These are phyloP conservation scores for Rhytidiadelphus loreus DNA, from an alignment of 225 moss, liverwort and hornwort genomes.

Conservation along the genomic window DNA sequence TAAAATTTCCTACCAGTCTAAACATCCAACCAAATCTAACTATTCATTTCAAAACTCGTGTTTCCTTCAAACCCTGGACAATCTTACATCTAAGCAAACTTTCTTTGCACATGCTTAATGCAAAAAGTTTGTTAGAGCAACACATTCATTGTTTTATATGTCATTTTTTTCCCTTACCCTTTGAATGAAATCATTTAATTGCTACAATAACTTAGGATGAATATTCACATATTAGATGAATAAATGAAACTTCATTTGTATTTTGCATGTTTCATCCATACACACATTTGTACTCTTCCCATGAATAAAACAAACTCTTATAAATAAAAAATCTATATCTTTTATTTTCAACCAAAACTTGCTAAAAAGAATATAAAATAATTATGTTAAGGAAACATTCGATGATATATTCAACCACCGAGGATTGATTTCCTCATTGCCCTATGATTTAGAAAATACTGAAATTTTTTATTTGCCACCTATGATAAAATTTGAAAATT, in stretches of 20 bases:
- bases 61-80: not conserved
- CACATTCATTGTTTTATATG: not conserved
- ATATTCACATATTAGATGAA: not conserved
- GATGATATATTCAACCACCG: accelerated
- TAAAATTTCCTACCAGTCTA: not conserved
- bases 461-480: not conserved
- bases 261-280: not conserved
- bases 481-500: not conserved
- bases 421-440: accelerated
- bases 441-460: accelerated
- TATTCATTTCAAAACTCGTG: not conserved
- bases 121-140: accelerated
- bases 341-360: no score
- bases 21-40: not conserved
- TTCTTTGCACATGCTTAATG: no score
- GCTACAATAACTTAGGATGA: not conserved
- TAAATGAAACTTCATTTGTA: accelerated
- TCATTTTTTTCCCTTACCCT: accelerated
- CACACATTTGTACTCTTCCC: accelerated
- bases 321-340: accelerated
- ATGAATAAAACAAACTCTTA: not conserved
- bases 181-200: not conserved
- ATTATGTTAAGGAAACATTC: accelerated
- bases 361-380: accelerated
- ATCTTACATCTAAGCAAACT: not conserved